These are phyloP conservation scores for Solanum habrochaites DNA, from an alignment of 257 asterid genomes.

Conservation along the genomic window DNA sequence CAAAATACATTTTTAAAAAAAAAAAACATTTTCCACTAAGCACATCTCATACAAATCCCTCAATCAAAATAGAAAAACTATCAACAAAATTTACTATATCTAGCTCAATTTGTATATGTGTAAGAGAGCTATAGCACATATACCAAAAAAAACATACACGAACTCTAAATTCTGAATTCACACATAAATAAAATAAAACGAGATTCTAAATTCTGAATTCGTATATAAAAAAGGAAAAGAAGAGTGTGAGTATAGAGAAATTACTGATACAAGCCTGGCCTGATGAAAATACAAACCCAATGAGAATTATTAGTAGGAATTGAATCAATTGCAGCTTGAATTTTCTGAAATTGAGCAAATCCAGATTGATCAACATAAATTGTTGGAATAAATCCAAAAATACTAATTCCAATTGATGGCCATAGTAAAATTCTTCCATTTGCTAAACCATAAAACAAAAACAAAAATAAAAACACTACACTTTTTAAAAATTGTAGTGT, in stretches of 20 bases:
- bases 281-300: conserved; percentile 36
- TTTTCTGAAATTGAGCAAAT: conserved; percentile 9
- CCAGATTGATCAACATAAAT: conserved; percentile 24
- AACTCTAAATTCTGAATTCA: background rate
- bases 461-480: background rate
- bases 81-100: background rate
- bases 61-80: background rate
- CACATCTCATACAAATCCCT: background rate
- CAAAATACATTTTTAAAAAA: too few species aligned
- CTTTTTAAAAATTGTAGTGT: background rate
- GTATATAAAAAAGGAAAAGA: background rate
- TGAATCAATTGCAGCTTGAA: conserved; percentile 45
- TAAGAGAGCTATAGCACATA: background rate
- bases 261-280: conserved; percentile 42
- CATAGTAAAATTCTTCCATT: background rate
- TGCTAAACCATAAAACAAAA: background rate
- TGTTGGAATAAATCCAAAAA: background rate
- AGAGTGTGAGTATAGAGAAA: background rate
- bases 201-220: background rate
- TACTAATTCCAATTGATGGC: background rate
- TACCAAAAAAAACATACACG: background rate
- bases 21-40: background rate
- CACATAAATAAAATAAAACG: too few species aligned
- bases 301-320: conserved; percentile 29
- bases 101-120: background rate